phyloP scores from a whole-genome alignment of 2,329 filamentous ascomycete genomes.

The Penicillium verrucosum region DNA sequence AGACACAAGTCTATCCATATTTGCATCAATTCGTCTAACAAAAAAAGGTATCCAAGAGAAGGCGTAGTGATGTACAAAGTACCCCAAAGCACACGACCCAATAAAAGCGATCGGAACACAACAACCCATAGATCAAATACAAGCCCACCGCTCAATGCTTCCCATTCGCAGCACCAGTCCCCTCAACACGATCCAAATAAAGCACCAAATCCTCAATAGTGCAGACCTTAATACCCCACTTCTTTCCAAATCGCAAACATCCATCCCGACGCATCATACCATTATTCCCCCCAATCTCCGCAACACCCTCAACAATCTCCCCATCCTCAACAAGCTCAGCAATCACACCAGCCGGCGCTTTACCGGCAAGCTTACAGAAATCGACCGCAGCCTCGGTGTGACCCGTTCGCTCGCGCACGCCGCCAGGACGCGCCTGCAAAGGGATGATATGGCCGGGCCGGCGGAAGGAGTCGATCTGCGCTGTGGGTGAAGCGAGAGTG shows the following conservation, averaged over 20 bases:
- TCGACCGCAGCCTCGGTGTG: slow-evolving; percentile 95
- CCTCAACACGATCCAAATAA: slow-evolving; percentile 74
- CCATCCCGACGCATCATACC: slow-evolving; percentile 91
- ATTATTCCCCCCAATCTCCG: slow-evolving; percentile 60
- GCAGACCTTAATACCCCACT: slow-evolving; percentile 87
- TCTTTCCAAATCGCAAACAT: slow-evolving; percentile 81
- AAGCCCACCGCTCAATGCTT: slow-evolving; percentile 26
- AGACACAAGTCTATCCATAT: slow-evolving; percentile 6
- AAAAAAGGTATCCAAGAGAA: slow-evolving; percentile 13
- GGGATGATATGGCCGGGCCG: slow-evolving; percentile 90
- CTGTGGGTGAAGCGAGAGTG: slow-evolving; percentile 66
- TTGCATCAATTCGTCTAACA: slow-evolving; percentile 11
- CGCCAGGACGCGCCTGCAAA: slow-evolving; percentile 72
- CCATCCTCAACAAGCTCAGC: slow-evolving; percentile 90
- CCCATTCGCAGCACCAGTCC: slow-evolving; percentile 39
- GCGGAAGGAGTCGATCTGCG: slow-evolving; percentile 62
- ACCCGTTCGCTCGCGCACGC: slow-evolving; percentile 73
- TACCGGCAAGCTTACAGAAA: slow-evolving; percentile 80
- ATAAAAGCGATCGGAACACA: not conserved
- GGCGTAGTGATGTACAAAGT: slow-evolving; percentile 13
- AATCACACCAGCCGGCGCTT: slow-evolving; percentile 73
- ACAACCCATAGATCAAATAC: not conserved
- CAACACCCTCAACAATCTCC: slow-evolving; percentile 64
- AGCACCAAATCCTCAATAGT: slow-evolving; percentile 88
- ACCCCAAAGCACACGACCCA: slow-evolving; percentile 7